A percentile compares a stretch with the other conserved stretches of the same genome.
Conservation (phyloP, 108 stramenopile genomes). For the Craspedostauros australis region DNA sequence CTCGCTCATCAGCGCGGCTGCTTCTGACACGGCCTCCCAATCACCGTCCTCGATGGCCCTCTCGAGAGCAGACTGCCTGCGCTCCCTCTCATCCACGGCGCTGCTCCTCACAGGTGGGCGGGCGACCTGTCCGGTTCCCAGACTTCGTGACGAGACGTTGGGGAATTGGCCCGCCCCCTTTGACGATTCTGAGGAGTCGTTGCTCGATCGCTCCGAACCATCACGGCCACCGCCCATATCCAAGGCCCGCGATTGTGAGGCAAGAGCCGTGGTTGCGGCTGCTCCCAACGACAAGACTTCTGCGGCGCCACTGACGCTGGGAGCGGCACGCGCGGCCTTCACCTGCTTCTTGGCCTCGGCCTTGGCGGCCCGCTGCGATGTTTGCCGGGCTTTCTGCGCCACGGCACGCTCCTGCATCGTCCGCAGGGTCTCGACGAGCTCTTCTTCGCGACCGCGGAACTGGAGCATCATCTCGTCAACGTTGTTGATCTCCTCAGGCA, state of each 20-base stretch:
- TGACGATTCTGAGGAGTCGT: conserved; percentile 20
- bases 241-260: no score
- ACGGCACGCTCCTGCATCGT: conserved; percentile 85
- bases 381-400: conserved; percentile 68
- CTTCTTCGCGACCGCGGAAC: conserved; percentile 84
- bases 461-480: conserved; percentile 89
- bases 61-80: conserved; percentile 28
- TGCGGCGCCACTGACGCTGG: no score
- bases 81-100: conserved; percentile 1
- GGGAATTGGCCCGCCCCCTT: no score
- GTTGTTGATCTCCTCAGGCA: conserved; percentile 85
- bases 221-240: no score
- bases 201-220: conserved; percentile 22
- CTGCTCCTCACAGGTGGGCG: no score
- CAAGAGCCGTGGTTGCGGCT: no score
- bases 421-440: conserved; percentile 76
- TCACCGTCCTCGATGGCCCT: conserved; percentile 78
- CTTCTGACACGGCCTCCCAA: conserved; percentile 83
- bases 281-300: no score
- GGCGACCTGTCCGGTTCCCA: conserved; percentile 26
- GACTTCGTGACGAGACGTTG: no score
- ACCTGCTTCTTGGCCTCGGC: conserved; percentile 47
- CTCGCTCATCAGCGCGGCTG: conserved; percentile 55
- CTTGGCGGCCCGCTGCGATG: conserved; percentile 71
- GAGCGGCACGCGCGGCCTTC: no score